Base-by-base conservation (phyloP, 2,329 filamentous ascomycete genomes). In the Cladosporium velox region DNA sequence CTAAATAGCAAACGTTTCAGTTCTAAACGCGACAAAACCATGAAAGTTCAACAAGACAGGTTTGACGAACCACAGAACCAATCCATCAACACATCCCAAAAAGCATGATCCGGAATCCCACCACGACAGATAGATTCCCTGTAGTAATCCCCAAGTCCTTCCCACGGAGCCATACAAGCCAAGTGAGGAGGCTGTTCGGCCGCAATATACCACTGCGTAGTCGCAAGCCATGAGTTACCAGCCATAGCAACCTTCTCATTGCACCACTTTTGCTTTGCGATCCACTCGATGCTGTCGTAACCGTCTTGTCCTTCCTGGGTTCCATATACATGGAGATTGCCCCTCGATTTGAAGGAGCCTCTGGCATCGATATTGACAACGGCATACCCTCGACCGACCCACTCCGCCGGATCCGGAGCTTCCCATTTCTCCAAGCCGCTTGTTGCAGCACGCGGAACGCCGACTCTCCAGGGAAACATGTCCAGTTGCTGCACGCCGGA, bases 111-210 rank as follows among this genome's bases (percentile, higher is more conserved):
- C 21, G 49, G 49, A 52, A 52, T 52, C 11, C 80, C 79, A 15
- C 81, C 81, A 2, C 81, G 76, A 38, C 73, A 75, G 64, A 82
- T 79, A 24, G 79, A 77, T 66, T 83, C 80, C 4, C 81, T 76
- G 66, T 80, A 83, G 1, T 81, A 66, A 67, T 84, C 82, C 0
- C 76, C 75, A 26, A 72, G 75, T 11, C 78, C 81, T 69, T 84
- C 82, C 80, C 79, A 80, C 47, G 73, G 83, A 0, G 79, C 80
- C 57, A 83, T 79, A 0, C 75, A 75, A 15, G 74, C 76, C 14
- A 82, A 71, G 4, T 73, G 80, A 8, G 80, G 80, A 21, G 76
- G 73, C 57, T 77, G 69, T 55, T 77, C 68, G 2, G 78, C 71
- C 0, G 79, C 80, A 24, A 81, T 74, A 55, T 78, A 78, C 62